Percentiles rank a stretch among this genome's conserved stretches.
phyloP scores from a whole-genome alignment of 1,139 yeast species.

The Barnettozyma hawaiiensis region DNA sequence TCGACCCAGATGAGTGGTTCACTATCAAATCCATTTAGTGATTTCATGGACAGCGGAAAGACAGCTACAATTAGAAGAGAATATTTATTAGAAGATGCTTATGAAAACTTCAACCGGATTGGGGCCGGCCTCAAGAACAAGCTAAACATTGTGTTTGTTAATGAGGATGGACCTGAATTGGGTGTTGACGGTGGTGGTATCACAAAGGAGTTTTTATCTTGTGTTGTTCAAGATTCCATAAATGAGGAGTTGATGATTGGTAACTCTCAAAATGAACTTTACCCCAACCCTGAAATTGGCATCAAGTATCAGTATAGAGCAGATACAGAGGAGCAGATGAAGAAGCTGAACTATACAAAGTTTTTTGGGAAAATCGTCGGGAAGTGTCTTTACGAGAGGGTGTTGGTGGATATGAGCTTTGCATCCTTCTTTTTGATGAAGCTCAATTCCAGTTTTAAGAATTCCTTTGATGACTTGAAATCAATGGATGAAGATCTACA shows the following conservation, averaged over 20 bases:
- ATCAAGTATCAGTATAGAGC: conserved; percentile 28
- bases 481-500: conserved; percentile 68
- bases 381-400: conserved; percentile 82
- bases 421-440: conserved; percentile 83
- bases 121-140: conserved; percentile 52
- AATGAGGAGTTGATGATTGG: conserved; percentile 43
- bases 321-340: conserved; percentile 24
- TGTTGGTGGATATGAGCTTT: conserved; percentile 76
- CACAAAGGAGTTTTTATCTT: conserved; percentile 82
- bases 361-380: conserved; percentile 83
- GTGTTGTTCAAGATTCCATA: conserved; percentile 68
- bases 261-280: conserved; percentile 54
- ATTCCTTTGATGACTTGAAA: conserved; percentile 73
- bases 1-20: conserved; percentile 16
- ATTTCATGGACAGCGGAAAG: conserved; percentile 25
- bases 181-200: conserved; percentile 98
- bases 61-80: conserved; percentile 64
- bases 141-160: conserved; percentile 60
- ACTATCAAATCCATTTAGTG: conserved; percentile 11
- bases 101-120: conserved; percentile 42
- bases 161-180: conserved; percentile 61
- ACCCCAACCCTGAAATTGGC: conserved; percentile 65
- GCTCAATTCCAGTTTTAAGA: conserved; percentile 44
- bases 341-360: conserved; percentile 40
- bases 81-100: conserved; percentile 69